Percentiles rank a stretch among this genome's conserved stretches.
These are phyloP conservation scores for Chlorella ohadii DNA, from an alignment of 139 green algal genomes.

Conservation along the genomic window DNA sequence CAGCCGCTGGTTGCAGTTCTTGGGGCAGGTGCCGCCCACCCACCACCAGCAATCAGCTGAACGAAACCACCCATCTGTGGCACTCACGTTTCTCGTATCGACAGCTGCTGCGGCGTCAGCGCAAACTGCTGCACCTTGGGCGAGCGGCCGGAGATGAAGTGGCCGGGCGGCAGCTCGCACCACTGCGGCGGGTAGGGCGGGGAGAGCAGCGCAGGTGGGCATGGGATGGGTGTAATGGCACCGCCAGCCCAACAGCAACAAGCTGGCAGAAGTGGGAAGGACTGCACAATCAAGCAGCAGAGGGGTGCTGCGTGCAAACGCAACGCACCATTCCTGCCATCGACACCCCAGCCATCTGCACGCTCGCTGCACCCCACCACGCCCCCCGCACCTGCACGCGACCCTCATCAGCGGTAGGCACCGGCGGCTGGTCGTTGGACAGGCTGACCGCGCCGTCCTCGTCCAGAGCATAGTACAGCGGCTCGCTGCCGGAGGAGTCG, in stretches of 20 bases:
- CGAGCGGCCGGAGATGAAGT: conserved; percentile 58
- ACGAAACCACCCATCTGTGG: not conserved
- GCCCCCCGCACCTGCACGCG: not conserved
- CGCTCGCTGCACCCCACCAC: not conserved
- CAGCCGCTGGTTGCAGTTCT: no score
- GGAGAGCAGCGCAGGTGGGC: not conserved
- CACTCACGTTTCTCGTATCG: conserved; percentile 15
- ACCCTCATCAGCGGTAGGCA: conserved; percentile 31
- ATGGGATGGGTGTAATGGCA: not conserved
- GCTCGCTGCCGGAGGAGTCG: conserved; percentile 39
- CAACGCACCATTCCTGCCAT: no score
- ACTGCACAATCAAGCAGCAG: no score
- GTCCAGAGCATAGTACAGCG: conserved; percentile 64
- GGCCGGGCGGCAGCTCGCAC: conserved; percentile 71
- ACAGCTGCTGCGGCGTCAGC: conserved; percentile 72
- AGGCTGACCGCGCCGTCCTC: conserved; percentile 61
- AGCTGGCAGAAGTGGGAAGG: not conserved
- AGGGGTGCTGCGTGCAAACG: no score
- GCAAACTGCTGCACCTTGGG: conserved; percentile 77
- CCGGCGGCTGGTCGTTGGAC: conserved; percentile 43
- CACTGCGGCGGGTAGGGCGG: no score
- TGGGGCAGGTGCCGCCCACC: no score
- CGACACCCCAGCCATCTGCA: not conserved
- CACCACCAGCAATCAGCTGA: no score
- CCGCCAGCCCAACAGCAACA: not conserved